Evolutionary conservation across 108 stramenopile species (phyloP).

Genomic region (Nitzschia sp.): DNA sequence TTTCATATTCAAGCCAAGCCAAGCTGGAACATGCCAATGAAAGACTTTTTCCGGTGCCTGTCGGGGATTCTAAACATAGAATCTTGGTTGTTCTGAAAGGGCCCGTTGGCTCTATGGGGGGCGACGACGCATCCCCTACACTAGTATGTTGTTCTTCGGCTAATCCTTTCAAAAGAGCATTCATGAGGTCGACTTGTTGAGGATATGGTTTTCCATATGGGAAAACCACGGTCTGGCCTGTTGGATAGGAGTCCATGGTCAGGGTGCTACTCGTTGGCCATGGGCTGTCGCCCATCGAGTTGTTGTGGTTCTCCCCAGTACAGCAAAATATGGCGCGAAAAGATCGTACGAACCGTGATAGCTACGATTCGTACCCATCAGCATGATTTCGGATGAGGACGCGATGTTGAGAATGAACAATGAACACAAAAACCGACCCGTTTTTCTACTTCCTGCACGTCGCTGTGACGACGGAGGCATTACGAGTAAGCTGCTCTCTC

Average conservation of each 20-base stretch:
- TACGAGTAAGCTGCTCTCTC: too few relatives aligned
- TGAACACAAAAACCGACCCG: too few relatives aligned
- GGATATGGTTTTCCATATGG: conserved; percentile 70
- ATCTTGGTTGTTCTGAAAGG: conserved; percentile 29
- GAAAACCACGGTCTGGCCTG: conserved; percentile 54
- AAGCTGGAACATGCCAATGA: conserved; percentile 76
- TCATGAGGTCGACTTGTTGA: conserved; percentile 78
- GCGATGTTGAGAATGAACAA: too few relatives aligned
- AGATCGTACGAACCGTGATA: too few relatives aligned
- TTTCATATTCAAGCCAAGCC: conserved; percentile 64
- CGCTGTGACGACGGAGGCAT: too few relatives aligned
- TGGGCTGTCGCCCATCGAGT: too few relatives aligned
- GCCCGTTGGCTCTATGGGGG: neutral
- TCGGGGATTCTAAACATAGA: conserved; percentile 78
- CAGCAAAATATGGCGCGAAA: conserved; percentile 1
- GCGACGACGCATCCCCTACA: neutral
- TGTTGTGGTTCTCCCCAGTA: too few relatives aligned
- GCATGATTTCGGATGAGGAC: too few relatives aligned
- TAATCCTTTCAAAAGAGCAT: conserved; percentile 58
- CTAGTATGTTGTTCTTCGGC: conserved; percentile 4
- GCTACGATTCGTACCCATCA: too few relatives aligned
- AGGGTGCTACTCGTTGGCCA: too few relatives aligned
- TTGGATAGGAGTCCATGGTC: conserved; percentile 19
- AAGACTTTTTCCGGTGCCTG: conserved; percentile 80
- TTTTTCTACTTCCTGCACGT: too few relatives aligned